phyloP scores from a whole-genome alignment of 2,329 filamentous ascomycete genomes.

The Exophiala sideris region DNA sequence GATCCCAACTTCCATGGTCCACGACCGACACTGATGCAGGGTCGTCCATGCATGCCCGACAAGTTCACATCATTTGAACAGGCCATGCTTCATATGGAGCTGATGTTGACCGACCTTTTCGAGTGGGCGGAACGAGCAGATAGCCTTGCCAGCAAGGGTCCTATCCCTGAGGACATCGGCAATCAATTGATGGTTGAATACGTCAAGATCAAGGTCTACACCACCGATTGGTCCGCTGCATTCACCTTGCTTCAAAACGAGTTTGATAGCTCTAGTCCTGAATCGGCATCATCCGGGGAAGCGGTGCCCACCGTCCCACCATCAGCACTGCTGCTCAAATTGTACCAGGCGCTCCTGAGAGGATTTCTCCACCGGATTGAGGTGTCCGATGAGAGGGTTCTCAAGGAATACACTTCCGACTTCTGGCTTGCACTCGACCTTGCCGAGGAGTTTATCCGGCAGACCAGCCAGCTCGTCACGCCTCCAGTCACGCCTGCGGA shows the following conservation, averaged over 20 bases:
- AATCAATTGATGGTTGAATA: constrained; percentile 4
- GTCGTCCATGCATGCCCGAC: background rate
- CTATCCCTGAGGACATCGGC: constrained; percentile 2
- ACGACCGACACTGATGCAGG: background rate
- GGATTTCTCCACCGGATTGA: constrained; percentile 8
- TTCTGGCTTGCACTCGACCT: constrained; percentile 11
- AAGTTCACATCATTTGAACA: constrained; percentile 17
- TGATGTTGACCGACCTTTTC: constrained; percentile 2
- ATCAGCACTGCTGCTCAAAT: constrained; percentile 1
- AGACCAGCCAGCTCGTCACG: constrained; percentile 2
- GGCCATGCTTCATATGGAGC: constrained; percentile 14
- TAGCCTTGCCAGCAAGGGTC: background rate
- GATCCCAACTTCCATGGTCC: constrained; percentile 10
- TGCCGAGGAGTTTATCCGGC: constrained; percentile 14
- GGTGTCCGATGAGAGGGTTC: constrained; percentile 7
- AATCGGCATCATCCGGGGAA: background rate
- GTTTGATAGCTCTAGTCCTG: constrained; percentile 3
- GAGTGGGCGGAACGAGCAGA: background rate
- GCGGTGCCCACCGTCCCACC: background rate
- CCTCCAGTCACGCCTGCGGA: background rate
- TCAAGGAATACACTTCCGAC: constrained; percentile 5
- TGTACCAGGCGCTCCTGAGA: constrained; percentile 4
- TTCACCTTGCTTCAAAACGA: constrained; percentile 3
- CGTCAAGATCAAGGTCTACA: background rate
- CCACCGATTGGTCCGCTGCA: constrained; percentile 2